A percentile compares a stretch with the other conserved stretches of the same genome.
These are phyloP conservation scores for Neurospora sp. DNA, from an alignment of 495 filamentous ascomycete species.

Conservation along the genomic window DNA sequence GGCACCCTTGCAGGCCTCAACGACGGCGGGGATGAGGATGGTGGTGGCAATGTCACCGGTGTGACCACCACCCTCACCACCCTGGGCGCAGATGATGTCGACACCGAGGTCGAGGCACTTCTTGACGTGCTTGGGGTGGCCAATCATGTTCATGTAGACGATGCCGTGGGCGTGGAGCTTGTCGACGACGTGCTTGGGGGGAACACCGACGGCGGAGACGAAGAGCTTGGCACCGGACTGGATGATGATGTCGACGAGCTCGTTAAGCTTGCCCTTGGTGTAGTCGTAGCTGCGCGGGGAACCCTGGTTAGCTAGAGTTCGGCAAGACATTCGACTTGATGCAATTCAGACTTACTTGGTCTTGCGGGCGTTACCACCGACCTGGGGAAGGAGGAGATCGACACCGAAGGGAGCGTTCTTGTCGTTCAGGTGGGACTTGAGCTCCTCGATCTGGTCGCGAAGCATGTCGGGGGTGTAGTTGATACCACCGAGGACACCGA, in stretches of 20 bases:
- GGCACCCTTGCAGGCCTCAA: constrained; percentile 65
- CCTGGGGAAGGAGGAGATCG: constrained; percentile 86
- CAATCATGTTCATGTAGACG: constrained; percentile 99
- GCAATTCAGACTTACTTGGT: constrained; percentile 58
- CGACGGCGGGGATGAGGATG: constrained; percentile 73
- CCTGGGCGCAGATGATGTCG: constrained; percentile 81
- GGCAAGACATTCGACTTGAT: neutral
- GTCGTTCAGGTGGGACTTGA: constrained; percentile 81
- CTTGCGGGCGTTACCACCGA: constrained; percentile 86
- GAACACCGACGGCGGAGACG: constrained; percentile 92
- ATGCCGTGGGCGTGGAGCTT: constrained; percentile 77
- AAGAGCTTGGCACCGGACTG: constrained; percentile 83
- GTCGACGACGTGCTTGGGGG: constrained; percentile 80
- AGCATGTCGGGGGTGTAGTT: constrained; percentile 98
- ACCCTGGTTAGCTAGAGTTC: constrained; percentile 4
- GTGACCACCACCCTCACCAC: constrained; percentile 73
- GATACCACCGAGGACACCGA: constrained; percentile 93
- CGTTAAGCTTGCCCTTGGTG: constrained; percentile 94
- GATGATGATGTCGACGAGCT: constrained; percentile 87
- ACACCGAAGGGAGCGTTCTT: constrained; percentile 99
- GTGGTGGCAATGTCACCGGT: constrained; percentile 67
- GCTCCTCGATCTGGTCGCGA: constrained; percentile 82
- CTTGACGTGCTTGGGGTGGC: constrained; percentile 95
- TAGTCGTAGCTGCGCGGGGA: constrained; percentile 75
- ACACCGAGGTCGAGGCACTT: constrained; percentile 87